Evolutionary conservation across 768 basidiomycete genomes (phyloP), one percentile per base, ranked within the genome.

Genomic region (Galerina marginata): DNA sequence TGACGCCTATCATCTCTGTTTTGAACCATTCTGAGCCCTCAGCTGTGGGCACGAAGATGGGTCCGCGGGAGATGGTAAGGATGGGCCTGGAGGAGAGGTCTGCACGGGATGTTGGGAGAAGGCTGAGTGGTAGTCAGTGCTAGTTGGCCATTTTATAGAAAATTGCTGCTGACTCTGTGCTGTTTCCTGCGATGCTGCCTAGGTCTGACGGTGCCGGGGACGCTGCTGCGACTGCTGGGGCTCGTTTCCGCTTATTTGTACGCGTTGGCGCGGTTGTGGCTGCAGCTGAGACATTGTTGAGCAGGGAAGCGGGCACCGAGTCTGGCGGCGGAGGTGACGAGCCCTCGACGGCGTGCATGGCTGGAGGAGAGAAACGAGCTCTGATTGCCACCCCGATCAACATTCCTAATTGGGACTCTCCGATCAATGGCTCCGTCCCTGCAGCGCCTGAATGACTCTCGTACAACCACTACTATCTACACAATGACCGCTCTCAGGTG

Each of bases 41-140:
- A 3, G 78, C 70, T n/a, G 81, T 74, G 4, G 88, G 86, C 20
- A 85, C 70, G 71, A 93, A 92, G 1, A 78, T 75, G 1, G 92
- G 92, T 26, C 86, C 88, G 25, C 92, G 88, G 53, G 90, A 91
- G 62, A 92, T 85, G 37, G 85, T 84, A 42, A 93, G 85, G 51
- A 86, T 86, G 1, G 88, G 88, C 25, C 91, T 83, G 4, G 86
- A 82, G 51, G 85, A 84, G 62, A 92, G 83, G 73, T 92, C 89
- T 61, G 86, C 82, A 33, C 87, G 87, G 11, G 85, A 83, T 14
- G 69, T 67, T 14, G 85, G 81, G 54, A 91, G 82, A 61, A 90
- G 77, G 64, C 78, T 83, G 60, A 39, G 29, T 62, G 46, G 33
- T 14, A 7, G 16, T 10, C 23, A 56, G 50, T 61, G 11, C 66